Conservation (phyloP, 2,329 filamentous ascomycete species). For the Paecilomyces sp. region DNA sequence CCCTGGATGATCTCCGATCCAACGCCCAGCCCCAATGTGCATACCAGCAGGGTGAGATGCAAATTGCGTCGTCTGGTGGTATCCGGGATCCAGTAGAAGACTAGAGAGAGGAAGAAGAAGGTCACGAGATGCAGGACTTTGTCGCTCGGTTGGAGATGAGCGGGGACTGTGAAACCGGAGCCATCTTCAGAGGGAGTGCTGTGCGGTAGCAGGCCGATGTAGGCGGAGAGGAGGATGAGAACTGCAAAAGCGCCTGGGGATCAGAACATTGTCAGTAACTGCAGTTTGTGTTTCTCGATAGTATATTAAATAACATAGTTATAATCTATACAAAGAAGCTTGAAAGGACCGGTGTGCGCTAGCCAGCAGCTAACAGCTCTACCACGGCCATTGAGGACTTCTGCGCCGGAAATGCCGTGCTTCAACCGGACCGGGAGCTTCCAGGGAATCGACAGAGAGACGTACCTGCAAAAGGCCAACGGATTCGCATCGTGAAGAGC, state of each 20-base stretch:
- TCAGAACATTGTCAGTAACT: conserved; percentile 8
- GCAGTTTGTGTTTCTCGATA: not conserved
- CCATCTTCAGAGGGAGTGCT: conserved; percentile 11
- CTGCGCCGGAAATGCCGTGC: not conserved
- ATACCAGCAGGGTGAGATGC: conserved; percentile 74
- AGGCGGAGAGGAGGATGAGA: conserved; percentile 68
- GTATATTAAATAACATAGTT: not conserved
- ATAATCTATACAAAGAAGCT: not conserved
- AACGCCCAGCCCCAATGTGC: conserved; percentile 55
- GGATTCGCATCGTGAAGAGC: conserved; percentile 63
- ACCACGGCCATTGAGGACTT: not conserved
- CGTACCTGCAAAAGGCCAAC: conserved; percentile 81
- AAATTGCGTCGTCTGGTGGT: conserved; percentile 77
- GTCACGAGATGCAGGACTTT: conserved; percentile 80
- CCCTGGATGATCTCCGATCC: conserved; percentile 53
- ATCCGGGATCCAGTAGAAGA: conserved; percentile 97
- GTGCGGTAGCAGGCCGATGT: conserved; percentile 64
- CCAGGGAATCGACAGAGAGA: conserved; percentile 10
- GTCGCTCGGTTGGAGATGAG: conserved; percentile 64
- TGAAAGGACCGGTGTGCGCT: conserved; percentile 1
- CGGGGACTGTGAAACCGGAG: conserved; percentile 26
- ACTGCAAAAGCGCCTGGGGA: conserved; percentile 55
- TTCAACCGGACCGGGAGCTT: not conserved
- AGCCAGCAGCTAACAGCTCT: not conserved
- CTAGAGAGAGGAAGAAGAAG: conserved; percentile 77